Evolutionary conservation across 2,329 filamentous ascomycete species (phyloP).

Genomic region (Lecanoromycetidae sp.): DNA sequence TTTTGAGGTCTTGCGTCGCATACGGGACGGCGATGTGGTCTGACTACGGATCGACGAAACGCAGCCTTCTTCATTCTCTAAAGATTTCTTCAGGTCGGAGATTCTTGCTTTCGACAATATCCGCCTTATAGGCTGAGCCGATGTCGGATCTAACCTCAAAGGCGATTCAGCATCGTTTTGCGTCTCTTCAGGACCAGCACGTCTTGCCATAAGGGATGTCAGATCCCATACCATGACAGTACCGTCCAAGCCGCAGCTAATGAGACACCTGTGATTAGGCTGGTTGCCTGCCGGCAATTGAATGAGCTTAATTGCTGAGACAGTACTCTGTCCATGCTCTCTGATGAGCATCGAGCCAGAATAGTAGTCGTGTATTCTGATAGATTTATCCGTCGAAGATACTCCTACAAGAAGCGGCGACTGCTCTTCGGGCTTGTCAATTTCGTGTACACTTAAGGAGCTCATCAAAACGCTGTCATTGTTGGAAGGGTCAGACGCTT

Average conservation of each 20-base stretch:
- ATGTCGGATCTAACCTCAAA: constrained; percentile 1
- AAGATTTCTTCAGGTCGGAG: constrained; percentile 54
- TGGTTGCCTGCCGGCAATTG: constrained; percentile 40
- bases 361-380: constrained; percentile 73
- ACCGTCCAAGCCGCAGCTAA: constrained; percentile 68
- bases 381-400: constrained; percentile 90
- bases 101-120: constrained; percentile 81
- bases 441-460: constrained; percentile 39
- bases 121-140: constrained; percentile 54
- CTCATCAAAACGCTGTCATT: constrained; percentile 74
- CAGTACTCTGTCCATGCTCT: constrained; percentile 92
- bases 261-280: constrained; percentile 37
- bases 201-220: neutral
- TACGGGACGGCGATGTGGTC: constrained; percentile 37
- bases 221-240: constrained; percentile 67
- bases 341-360: constrained; percentile 67
- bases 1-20: constrained; percentile 45
- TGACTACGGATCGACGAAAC: constrained; percentile 31
- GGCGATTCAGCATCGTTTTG: constrained; percentile 4
- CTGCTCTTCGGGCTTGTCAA: neutral
- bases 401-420: constrained; percentile 54
- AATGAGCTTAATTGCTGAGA: constrained; percentile 73
- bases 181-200: neutral
- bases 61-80: constrained; percentile 15
- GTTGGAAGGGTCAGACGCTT: constrained; percentile 67